Percentiles rank a stretch among this genome's conserved stretches.
Conservation (phyloP, 768 basidiomycete species). For the Cystobasidium tubakii region DNA sequence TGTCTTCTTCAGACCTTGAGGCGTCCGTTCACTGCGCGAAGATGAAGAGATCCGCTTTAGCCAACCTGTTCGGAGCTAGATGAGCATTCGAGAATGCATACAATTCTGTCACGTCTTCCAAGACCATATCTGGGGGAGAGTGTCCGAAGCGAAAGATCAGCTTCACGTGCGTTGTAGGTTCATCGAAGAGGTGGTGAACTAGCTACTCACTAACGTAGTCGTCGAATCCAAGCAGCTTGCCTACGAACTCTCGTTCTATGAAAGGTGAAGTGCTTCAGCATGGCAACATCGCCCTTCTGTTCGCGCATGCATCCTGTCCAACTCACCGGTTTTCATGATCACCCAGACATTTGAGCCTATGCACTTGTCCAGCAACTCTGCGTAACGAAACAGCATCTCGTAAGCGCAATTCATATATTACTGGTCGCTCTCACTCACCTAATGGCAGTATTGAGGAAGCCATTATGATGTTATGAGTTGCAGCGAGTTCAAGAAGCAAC, state of each 20-base stretch:
- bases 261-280: neutral
- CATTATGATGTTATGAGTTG: neutral
- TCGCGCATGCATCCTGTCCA: neutral
- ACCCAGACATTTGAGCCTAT: conserved; percentile 97
- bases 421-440: neutral
- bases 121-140: conserved; percentile 58
- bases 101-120: conserved; percentile 97
- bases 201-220: conserved; percentile 92
- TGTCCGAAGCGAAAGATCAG: neutral
- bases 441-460: conserved; percentile 28
- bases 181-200: neutral
- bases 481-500: neutral
- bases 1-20: conserved; percentile 68
- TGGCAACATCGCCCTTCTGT: neutral
- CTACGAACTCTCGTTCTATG: conserved; percentile 89
- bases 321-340: conserved; percentile 67
- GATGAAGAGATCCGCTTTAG: neutral
- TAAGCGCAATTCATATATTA: neutral
- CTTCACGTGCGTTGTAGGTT: neutral
- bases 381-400: neutral
- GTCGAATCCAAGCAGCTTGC: conserved; percentile 89
- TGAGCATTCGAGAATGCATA: conserved; percentile 52
- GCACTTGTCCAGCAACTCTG: conserved; percentile 93
- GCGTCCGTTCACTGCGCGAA: conserved; percentile 73
- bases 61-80: neutral